Base-by-base conservation (phyloP, 2,329 filamentous ascomycete genomes). In the Cordyceps javanica region DNA sequence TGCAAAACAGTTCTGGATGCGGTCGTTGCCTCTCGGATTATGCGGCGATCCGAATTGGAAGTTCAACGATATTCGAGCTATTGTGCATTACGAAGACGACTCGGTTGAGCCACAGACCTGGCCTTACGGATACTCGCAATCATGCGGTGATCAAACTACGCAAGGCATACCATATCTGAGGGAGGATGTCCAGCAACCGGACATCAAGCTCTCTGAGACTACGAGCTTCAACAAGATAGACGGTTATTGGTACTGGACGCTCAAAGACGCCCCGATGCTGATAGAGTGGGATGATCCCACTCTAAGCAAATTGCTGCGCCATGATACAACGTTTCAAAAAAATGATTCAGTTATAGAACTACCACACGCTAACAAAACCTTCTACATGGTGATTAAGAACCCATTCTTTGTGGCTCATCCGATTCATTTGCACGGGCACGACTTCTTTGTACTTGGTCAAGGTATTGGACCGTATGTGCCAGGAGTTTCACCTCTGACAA, bases 401-500 rank as follows among this genome's bases (percentile, higher is more conserved):
- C 26, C 19, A 1, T 58, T 59, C 19, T 42, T 42, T 6, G 58
- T 63, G 4, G 53, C 62, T 3, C 63, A 65, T 41, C 63, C 62
- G 16, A 64, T 65, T 10, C 63, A 65, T 14, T 51, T 65, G 9
- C 63, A 64, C 50, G 62, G 63, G 28, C 62, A 65, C 53, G 62
- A 64, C 54, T 64, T 63, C 53, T 60, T 58, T 32, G 30, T 65
- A 6, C 62, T 65, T 8, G 52, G 26, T 8, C 32, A 51, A n/a
- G 48, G 48, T 6, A 49, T 14, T 3, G 62, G 63, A 3, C 48
- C 48, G 5, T 57, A 51, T 9, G 3, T 55, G 5, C 42, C 19
- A 3, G 28, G 34, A 5, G 2, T 23, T 10, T 28, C 48, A 8
- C 32, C 21, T 25, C 48, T 51, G 48, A 38, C 23, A 10, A 26